Evolutionary conservation across 1,139 yeast genomes (phyloP).

Genomic region (Magnusiomyces suaveolens): DNA sequence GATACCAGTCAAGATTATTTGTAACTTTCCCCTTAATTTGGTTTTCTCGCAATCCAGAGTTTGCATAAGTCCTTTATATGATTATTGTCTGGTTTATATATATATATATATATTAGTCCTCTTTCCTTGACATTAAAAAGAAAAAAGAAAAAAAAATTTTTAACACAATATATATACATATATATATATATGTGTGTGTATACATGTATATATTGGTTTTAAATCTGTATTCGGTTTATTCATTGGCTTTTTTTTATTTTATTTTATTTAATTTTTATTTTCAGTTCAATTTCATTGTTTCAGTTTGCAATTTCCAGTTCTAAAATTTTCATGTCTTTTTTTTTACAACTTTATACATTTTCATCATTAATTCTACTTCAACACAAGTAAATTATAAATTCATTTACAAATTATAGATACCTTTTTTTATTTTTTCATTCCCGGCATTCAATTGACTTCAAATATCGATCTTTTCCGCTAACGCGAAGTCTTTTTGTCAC

Average conservation of each 20-base stretch:
- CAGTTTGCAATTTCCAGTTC: neutral
- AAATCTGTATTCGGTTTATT: too few species aligned
- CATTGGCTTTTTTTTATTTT: too few species aligned
- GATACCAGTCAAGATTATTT: neutral
- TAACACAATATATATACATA: too few species aligned
- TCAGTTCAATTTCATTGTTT: neutral
- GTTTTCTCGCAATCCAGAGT: neutral
- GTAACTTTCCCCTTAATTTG: neutral
- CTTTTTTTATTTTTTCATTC: neutral
- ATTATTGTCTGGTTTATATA: too few species aligned
- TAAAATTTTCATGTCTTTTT: neutral
- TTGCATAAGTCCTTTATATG: neutral
- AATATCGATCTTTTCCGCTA: neutral
- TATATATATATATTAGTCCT: neutral
- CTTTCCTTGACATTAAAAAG: neutral
- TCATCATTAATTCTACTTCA: too few species aligned
- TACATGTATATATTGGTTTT: neutral
- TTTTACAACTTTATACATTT: too few species aligned
- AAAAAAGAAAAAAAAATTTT: too few species aligned
- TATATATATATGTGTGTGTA: neutral
- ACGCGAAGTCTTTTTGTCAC: neutral
- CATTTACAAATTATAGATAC: neutral
- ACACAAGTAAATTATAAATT: neutral
- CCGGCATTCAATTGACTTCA: neutral
- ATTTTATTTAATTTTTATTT: too few species aligned